Base-by-base conservation (phyloP, 2,329 filamentous ascomycete species). In the Fusarium sp. region DNA sequence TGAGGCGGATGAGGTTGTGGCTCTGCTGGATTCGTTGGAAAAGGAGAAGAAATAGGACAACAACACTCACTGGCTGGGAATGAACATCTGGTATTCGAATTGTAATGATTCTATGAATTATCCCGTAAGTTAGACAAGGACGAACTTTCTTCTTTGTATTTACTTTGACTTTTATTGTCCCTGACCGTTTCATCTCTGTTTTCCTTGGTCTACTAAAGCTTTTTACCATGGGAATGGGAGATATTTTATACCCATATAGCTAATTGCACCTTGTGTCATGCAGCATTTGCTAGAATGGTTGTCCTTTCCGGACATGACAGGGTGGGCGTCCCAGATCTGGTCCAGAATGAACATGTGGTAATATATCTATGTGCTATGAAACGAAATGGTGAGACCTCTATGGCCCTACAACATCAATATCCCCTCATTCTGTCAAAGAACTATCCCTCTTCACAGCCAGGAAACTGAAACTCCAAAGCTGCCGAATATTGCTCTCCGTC, bases 391-490 rank as follows among this genome's bases (percentile, higher is more conserved):
- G 17, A 31, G 16, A 49, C 10, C 5, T 51, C 24, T 51, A n/a
- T 8, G 8, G 6, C 6, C 24, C 1, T 6, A 55, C 33, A 4
- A 35, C 22, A 10, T 8, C 20, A 4, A 55, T 36, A 7, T 3
- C 14, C 14, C 14, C 4, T 36, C 35, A 27, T 27, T 11, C 16
- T 1, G 7, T 10, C 22, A 63, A 71, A 0, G 3, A 3, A 6
- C 49, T 55, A 1, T 70, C 67, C n/a, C 73, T 69, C 29, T 53
- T 75, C 1, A 75, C 68, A 1, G 73, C 73, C 5, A 75, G 61
- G 8, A 75, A 75, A 2, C 66, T 72, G 10, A 75, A 46, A 49
- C 73, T 75, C 73, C 73, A 75, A 2, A 75, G 53, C n/a, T 75
- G 73, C 4, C 73, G 35, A 4, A 75, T 66, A 22, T 75, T 74